Conservation (phyloP, 768 basidiomycete species). For the Boletus subcaerulescens region DNA sequence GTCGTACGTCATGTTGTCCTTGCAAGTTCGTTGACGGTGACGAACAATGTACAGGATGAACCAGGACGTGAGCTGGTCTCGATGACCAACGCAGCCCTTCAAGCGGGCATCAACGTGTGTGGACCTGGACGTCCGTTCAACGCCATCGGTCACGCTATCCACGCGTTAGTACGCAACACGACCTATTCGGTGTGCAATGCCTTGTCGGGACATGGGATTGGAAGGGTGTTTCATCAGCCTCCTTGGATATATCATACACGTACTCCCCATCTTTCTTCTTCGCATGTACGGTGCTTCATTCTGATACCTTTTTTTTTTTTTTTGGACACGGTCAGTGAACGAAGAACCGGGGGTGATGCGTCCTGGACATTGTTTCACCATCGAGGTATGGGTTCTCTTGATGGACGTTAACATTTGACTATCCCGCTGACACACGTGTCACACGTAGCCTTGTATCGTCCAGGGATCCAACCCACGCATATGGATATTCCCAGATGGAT, state of each 20-base stretch:
- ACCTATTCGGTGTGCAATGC: slow-evolving; percentile 63
- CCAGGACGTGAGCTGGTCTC: slow-evolving; percentile 63
- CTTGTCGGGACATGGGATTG: slow-evolving; percentile 91
- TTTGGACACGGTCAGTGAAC: slow-evolving; percentile 51
- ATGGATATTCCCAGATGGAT: slow-evolving; percentile 87
- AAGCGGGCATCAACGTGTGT: slow-evolving; percentile 70
- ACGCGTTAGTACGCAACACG: slow-evolving; percentile 39
- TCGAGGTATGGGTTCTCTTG: slow-evolving; percentile 55
- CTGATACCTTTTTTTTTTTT: not conserved
- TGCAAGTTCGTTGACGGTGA: not conserved
- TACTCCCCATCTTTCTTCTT: slow-evolving; percentile 30
- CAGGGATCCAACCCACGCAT: slow-evolving; percentile 67
- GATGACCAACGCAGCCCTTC: slow-evolving; percentile 61
- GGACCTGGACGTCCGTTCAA: slow-evolving; percentile 68
- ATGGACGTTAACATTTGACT: not conserved
- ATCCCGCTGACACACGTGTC: no score
- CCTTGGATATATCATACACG: slow-evolving; percentile 84
- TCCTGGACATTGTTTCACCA: slow-evolving; percentile 89
- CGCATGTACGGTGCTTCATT: not conserved
- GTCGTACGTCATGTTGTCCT: slow-evolving; percentile 51
- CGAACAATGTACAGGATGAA: slow-evolving; percentile 51
- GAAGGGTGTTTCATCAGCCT: slow-evolving; percentile 69
- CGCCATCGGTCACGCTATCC: slow-evolving; percentile 70
- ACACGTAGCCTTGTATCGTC: slow-evolving; percentile 63
- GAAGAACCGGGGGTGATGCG: slow-evolving; percentile 79